phyloP scores from a whole-genome alignment of 2,329 filamentous ascomycete genomes.

The Orbilia quercus region DNA sequence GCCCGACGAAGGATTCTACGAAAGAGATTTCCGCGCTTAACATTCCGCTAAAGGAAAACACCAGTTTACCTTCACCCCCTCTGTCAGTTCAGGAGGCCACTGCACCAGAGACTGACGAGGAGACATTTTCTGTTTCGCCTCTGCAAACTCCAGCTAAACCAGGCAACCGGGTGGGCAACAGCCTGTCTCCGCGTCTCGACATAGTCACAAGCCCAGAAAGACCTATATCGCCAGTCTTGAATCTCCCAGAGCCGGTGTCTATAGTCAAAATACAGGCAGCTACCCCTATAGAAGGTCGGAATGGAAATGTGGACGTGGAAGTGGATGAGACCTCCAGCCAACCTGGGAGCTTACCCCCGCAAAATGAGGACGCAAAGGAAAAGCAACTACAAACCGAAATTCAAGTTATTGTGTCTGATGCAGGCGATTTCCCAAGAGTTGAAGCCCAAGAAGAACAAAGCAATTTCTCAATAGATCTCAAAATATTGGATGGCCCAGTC shows the following conservation, averaged over 20 bases:
- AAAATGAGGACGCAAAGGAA: neutral
- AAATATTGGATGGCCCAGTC: neutral
- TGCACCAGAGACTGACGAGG: neutral
- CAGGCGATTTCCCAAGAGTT: neutral
- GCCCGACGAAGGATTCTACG: neutral
- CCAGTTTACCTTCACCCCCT: constrained; percentile 14
- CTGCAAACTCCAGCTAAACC: constrained; percentile 28
- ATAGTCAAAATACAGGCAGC: constrained; percentile 37
- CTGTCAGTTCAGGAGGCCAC: neutral
- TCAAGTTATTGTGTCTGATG: constrained; percentile 15
- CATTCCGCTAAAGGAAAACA: constrained; percentile 7
- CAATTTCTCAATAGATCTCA: neutral
- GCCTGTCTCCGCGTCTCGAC: constrained; percentile 5
- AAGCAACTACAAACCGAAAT: constrained; percentile 1
- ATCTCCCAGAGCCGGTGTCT: constrained; percentile 16
- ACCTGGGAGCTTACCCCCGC: neutral
- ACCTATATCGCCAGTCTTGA: constrained; percentile 28
- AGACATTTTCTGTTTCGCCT: constrained; percentile 35
- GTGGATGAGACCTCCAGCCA: neutral
- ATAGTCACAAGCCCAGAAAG: neutral
- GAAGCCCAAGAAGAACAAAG: neutral
- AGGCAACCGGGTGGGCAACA: neutral
- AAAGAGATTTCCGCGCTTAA: neutral
- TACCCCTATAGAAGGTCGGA: constrained; percentile 21
- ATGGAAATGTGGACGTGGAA: constrained; percentile 9